These are phyloP conservation scores for Hemerocallis citrina DNA, from an alignment of 106 monocot species.

Conservation along the genomic window DNA sequence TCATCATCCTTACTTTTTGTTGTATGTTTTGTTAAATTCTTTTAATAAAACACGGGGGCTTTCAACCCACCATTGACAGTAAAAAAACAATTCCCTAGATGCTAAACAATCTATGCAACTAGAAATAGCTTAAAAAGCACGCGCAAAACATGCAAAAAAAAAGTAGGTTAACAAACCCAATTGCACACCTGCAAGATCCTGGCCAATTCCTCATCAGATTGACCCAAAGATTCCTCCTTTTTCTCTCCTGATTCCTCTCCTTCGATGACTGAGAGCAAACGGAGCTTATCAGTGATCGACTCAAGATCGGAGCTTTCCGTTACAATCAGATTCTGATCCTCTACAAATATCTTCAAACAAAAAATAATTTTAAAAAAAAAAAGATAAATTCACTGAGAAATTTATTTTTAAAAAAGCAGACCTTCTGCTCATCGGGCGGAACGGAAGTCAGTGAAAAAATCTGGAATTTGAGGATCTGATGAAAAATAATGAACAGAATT, in stretches of 20 bases:
- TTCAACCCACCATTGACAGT: too few relatives aligned
- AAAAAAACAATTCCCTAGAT: too few relatives aligned
- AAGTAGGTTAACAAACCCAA: background rate
- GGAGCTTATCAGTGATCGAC: constrained; percentile 45
- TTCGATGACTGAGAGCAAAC: constrained; percentile 41
- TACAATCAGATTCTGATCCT: constrained; percentile 29
- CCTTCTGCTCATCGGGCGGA: constrained; percentile 75
- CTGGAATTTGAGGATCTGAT: constrained; percentile 71
- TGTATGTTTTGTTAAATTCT: too few relatives aligned
- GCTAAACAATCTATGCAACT: too few relatives aligned
- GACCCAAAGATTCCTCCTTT: background rate
- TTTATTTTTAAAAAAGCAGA: constrained; percentile 5
- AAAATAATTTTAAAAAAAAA: background rate
- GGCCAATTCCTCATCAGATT: constrained; percentile 79
- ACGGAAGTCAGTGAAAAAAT: constrained; percentile 84
- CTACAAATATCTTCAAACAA: constrained; percentile 39
- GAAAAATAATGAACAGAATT: background rate
- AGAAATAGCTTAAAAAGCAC: too few relatives aligned
- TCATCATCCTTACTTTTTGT: too few relatives aligned
- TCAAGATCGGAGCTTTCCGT: constrained; percentile 55
- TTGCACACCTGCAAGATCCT: constrained; percentile 56
- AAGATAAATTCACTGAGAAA: background rate
- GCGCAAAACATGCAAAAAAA: too few relatives aligned
- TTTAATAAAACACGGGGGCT: too few relatives aligned
- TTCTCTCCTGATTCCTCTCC: constrained; percentile 23